These are phyloP conservation scores for Lobulomyces angularis DNA, from an alignment of 192 early-diverging fungal genomes.

Conservation along the genomic window DNA sequence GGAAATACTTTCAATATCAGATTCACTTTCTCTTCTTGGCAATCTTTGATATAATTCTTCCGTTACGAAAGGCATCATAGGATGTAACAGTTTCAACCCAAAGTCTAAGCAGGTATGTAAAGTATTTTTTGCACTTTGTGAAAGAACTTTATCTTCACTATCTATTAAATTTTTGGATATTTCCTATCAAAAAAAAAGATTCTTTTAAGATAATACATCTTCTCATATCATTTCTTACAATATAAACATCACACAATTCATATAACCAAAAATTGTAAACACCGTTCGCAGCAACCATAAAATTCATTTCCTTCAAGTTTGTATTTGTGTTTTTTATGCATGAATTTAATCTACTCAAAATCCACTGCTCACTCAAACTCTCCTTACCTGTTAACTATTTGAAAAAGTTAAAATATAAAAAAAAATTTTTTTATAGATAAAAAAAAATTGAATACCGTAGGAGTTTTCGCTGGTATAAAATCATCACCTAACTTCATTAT, in stretches of 20 bases:
- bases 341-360: constrained; percentile 77
- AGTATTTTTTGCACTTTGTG: constrained; percentile 57
- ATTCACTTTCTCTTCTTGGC: constrained; percentile 64
- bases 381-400: constrained; percentile 58
- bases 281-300: constrained; percentile 80
- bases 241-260: constrained; percentile 94
- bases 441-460: constrained; percentile 13
- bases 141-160: constrained; percentile 38
- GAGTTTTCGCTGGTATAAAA: constrained; percentile 55
- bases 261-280: constrained; percentile 91
- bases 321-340: constrained; percentile 65
- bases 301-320: constrained; percentile 69
- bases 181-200: constrained; percentile 25
- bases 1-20: constrained; percentile 47
- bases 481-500: constrained; percentile 84
- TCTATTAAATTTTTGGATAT: constrained; percentile 80
- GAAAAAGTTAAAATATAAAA: constrained; percentile 15
- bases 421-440: constrained; percentile 7
- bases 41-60: constrained; percentile 98
- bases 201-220: constrained; percentile 3
- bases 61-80: constrained; percentile 98
- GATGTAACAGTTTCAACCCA: constrained; percentile 85
- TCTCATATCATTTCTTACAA: constrained; percentile 35
- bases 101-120: constrained; percentile 91
- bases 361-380: constrained; percentile 85